phyloP scores from a whole-genome alignment of 2,329 filamentous ascomycete genomes.

The Penicillium sp. region DNA sequence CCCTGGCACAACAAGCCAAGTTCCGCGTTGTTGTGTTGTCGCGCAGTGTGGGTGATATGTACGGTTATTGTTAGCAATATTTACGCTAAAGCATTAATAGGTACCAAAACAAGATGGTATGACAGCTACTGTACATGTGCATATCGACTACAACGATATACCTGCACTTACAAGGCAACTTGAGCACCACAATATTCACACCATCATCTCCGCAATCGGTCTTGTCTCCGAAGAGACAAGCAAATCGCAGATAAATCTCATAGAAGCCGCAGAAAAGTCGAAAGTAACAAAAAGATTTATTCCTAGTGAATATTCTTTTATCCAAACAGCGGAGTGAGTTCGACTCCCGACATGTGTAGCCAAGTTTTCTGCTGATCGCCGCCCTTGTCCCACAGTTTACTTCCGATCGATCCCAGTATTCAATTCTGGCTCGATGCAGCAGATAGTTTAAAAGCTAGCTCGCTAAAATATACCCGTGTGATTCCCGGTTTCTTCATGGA shows the following conservation, averaged over 20 bases:
- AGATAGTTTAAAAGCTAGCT: constrained; percentile 34
- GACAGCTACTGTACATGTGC: constrained; percentile 20
- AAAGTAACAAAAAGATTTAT: constrained; percentile 46
- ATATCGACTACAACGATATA: constrained; percentile 41
- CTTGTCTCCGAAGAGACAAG: constrained; percentile 34
- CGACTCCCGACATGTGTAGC: neutral
- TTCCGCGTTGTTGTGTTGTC: constrained; percentile 48
- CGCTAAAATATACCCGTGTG: constrained; percentile 45
- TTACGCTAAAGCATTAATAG: neutral
- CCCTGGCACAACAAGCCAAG: constrained; percentile 36
- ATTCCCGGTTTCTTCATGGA: constrained; percentile 53
- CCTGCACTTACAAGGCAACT: constrained; percentile 31
- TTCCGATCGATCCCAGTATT: constrained; percentile 35
- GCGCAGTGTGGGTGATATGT: constrained; percentile 39
- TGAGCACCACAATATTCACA: constrained; percentile 48
- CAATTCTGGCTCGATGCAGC: constrained; percentile 34
- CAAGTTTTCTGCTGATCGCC: neutral
- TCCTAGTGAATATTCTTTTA: constrained; percentile 48
- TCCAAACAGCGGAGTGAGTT: constrained; percentile 38
- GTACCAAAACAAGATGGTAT: constrained; percentile 2
- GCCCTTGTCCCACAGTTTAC: constrained; percentile 20
- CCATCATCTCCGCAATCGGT: constrained; percentile 50
- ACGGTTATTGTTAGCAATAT: neutral
- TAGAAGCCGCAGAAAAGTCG: constrained; percentile 49
- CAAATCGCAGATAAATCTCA: constrained; percentile 48